Percentiles rank a stretch among this genome's conserved stretches.
Conservation (phyloP, 2,329 filamentous ascomycete genomes). For the Colletotrichum horii region DNA sequence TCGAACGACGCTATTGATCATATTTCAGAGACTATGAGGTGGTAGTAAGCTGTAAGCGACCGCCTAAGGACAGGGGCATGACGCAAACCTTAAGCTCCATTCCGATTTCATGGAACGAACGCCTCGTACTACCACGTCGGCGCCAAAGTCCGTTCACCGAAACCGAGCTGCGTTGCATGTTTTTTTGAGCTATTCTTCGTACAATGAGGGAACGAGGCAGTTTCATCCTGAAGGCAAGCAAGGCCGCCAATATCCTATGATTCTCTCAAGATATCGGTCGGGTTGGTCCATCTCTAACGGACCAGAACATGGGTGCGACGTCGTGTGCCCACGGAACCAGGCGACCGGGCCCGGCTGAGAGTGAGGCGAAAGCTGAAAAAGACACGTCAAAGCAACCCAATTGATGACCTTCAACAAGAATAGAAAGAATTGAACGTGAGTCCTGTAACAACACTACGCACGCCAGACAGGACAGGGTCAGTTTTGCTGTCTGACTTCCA, state of each 20-base stretch:
- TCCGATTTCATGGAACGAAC: background rate
- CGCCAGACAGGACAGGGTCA: accelerated
- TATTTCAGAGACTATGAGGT: background rate
- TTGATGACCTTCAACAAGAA: background rate
- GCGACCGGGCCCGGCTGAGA: background rate
- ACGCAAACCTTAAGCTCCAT: background rate
- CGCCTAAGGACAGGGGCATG: background rate
- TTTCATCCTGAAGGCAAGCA: background rate
- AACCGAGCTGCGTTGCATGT: background rate
- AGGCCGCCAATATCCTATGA: background rate
- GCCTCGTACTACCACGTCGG: background rate
- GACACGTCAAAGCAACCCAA: background rate
- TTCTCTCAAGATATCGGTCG: background rate
- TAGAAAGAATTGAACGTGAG: background rate
- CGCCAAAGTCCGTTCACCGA: background rate
- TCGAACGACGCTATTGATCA: accelerated
- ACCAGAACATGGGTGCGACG: background rate
- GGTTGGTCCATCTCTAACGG: background rate
- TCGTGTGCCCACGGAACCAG: background rate
- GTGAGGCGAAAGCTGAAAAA: background rate
- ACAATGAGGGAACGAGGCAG: background rate
- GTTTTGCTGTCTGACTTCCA: accelerated
- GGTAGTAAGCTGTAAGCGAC: background rate
- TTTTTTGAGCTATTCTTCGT: background rate
- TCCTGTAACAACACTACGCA: background rate